Evolutionary conservation across 2,329 filamentous ascomycete genomes (phyloP).

Genomic region (Sarocladium strictum): DNA sequence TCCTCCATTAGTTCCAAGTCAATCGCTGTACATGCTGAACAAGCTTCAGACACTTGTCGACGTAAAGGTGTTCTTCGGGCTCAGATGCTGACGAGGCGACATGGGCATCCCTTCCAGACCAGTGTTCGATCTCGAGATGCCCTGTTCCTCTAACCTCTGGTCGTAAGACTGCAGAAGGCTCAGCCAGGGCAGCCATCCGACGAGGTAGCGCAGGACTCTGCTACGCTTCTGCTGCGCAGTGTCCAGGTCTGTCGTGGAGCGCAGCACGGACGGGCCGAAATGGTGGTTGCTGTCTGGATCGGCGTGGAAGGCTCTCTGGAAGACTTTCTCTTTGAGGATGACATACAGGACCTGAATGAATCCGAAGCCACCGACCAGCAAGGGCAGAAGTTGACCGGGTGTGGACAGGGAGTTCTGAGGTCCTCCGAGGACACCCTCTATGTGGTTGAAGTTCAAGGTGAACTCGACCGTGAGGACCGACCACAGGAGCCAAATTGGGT

Average conservation of each 20-base stretch:
- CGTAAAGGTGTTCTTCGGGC: too few relatives aligned
- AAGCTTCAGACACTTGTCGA: too few relatives aligned
- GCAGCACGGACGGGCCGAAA: slow-evolving; percentile 6
- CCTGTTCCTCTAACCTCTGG: slow-evolving; percentile 4
- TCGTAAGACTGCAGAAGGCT: slow-evolving; percentile 15
- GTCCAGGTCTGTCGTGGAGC: slow-evolving; percentile 7
- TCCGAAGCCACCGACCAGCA: slow-evolving; percentile 17
- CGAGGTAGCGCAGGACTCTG: slow-evolving; percentile 13
- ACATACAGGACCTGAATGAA: slow-evolving; percentile 16
- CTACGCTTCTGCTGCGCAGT: slow-evolving; percentile 6
- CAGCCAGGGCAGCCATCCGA: slow-evolving; percentile 19
- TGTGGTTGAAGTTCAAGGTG: slow-evolving; percentile 22
- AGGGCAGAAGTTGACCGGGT: slow-evolving; percentile 18
- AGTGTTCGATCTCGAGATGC: slow-evolving; percentile 9
- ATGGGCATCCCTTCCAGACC: neutral
- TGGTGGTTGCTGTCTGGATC: neutral
- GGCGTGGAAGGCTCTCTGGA: slow-evolving; percentile 10
- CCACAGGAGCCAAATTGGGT: slow-evolving; percentile 20
- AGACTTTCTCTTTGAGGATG: slow-evolving; percentile 13
- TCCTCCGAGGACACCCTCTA: slow-evolving; percentile 17
- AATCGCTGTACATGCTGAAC: too few relatives aligned
- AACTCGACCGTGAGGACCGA: slow-evolving; percentile 19
- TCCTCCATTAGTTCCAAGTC: too few relatives aligned
- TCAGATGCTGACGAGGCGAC: too few relatives aligned
- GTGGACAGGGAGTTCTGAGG: slow-evolving; percentile 13